Percentiles rank a stretch among this genome's conserved stretches.
Conservation (phyloP, 768 basidiomycete genomes). For the Pleurotus pulmonarius region DNA sequence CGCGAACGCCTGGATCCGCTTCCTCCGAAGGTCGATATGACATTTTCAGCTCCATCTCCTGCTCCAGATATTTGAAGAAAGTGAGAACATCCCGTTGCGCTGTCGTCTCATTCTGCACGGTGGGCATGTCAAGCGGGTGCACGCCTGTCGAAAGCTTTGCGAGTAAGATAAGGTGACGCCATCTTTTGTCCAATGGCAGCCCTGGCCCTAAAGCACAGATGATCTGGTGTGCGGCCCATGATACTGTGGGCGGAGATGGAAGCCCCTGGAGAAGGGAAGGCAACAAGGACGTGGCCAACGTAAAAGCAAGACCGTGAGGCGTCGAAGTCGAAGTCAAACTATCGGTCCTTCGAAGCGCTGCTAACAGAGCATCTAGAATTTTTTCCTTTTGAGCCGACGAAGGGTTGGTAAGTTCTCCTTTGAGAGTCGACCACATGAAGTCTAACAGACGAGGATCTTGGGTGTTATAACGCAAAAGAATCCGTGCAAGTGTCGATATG, state of each 20-base stretch:
- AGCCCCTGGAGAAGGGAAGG: conserved; percentile 10
- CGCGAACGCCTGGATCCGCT: conserved; percentile 7
- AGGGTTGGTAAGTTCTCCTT: conserved; percentile 22
- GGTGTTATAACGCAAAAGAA: conserved; percentile 27
- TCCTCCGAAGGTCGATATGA: not conserved
- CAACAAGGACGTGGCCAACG: conserved; percentile 21
- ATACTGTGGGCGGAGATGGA: not conserved
- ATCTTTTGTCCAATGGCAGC: conserved; percentile 28
- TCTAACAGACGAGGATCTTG: conserved; percentile 32
- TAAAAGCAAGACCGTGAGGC: conserved; percentile 14
- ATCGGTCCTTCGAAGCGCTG: conserved; percentile 20
- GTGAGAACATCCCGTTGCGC: not conserved
- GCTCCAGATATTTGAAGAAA: not conserved
- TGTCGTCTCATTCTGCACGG: not conserved
- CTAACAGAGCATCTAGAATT: conserved; percentile 31
- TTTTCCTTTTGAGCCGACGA: conserved; percentile 22
- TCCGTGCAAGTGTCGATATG: conserved; percentile 31
- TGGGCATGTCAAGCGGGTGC: not conserved
- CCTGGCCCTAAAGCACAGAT: conserved; percentile 24
- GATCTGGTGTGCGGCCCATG: not conserved
- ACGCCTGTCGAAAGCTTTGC: conserved; percentile 22
- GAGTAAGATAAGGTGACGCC: conserved; percentile 39
- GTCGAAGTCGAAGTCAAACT: not conserved
- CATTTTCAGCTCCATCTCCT: not conserved
- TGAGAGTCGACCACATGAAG: conserved; percentile 38